A percentile compares a stretch with the other conserved stretches of the same genome.
phyloP scores from a whole-genome alignment of 1,139 yeast species.

The Blastobotrys elegans region DNA sequence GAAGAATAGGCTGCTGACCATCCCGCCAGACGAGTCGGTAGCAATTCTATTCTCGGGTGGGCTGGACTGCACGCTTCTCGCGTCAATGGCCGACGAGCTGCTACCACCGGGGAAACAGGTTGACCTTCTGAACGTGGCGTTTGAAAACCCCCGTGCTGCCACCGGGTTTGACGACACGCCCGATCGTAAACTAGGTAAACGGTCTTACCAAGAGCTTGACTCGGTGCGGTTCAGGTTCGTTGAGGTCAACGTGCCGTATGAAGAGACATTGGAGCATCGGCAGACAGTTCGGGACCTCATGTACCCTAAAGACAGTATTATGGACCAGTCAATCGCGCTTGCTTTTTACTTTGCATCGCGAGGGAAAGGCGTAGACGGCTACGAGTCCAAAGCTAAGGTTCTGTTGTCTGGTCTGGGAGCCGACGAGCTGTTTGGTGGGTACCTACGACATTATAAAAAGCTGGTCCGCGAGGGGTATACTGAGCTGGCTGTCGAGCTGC shows the following conservation, averaged over 20 bases:
- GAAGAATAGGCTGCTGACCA: conserved; percentile 48
- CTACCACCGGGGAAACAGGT: conserved; percentile 37
- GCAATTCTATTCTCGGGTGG: conserved; percentile 91
- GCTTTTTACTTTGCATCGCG: conserved; percentile 90
- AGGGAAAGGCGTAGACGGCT: conserved; percentile 39
- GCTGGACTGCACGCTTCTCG: conserved; percentile 79
- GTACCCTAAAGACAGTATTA: conserved; percentile 82
- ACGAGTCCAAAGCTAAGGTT: conserved; percentile 54
- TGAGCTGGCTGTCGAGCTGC: conserved; percentile 50
- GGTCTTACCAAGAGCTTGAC: conserved; percentile 51
- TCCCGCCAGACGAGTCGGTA: conserved; percentile 35
- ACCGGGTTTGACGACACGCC: conserved; percentile 54
- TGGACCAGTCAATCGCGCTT: conserved; percentile 91
- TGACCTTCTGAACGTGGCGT: conserved; percentile 91
- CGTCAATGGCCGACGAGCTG: conserved; percentile 38
- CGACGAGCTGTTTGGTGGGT: conserved; percentile 92
- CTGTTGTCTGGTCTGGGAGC: conserved; percentile 95
- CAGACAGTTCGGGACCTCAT: conserved; percentile 58
- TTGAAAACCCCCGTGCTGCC: conserved; percentile 81
- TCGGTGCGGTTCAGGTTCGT: conserved; percentile 42
- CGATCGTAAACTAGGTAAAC: conserved; percentile 67
- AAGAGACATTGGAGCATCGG: conserved; percentile 52
- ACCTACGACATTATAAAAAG: conserved; percentile 62
- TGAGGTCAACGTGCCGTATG: conserved; percentile 69
- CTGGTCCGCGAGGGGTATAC: conserved; percentile 28